Conservation (phyloP, 2,329 filamentous ascomycete species). For the Fusarium buharicum region DNA sequence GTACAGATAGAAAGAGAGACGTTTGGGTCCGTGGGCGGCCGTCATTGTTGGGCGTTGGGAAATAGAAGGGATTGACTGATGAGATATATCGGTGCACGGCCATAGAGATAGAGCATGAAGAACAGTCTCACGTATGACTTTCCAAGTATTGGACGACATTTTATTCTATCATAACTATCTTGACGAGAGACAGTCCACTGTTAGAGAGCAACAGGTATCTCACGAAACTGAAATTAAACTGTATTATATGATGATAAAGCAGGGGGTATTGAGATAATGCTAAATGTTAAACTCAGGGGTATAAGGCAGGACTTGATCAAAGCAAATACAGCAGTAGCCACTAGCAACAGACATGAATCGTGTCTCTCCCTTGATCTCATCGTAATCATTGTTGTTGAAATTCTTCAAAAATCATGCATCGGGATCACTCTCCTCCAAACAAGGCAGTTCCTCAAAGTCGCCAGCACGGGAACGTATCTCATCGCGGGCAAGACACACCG, state of each 20-base stretch:
- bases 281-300: conserved; percentile 1
- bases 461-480: conserved; percentile 49
- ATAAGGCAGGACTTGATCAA: conserved; percentile 16
- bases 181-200: background rate
- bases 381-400: background rate
- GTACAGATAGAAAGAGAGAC: conserved; percentile 43
- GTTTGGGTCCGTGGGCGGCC: conserved; percentile 32
- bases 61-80: conserved; percentile 42
- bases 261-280: conserved; percentile 14
- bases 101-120: conserved; percentile 44
- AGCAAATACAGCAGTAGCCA: conserved; percentile 1
- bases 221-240: background rate
- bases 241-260: background rate
- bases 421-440: conserved; percentile 51
- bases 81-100: conserved; percentile 38
- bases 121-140: conserved; percentile 40
- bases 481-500: conserved; percentile 55
- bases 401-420: conserved; percentile 47
- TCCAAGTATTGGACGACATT: background rate
- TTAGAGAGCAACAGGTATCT: too few relatives aligned
- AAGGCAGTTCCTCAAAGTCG: conserved; percentile 51
- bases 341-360: background rate
- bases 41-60: conserved; percentile 48
- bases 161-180: background rate
- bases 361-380: background rate